A percentile compares a stretch with the other conserved stretches of the same genome.
These are phyloP conservation scores for Cenchrus fungigraminus DNA, from an alignment of 176 grass and related monocot genomes.

Conservation along the genomic window DNA sequence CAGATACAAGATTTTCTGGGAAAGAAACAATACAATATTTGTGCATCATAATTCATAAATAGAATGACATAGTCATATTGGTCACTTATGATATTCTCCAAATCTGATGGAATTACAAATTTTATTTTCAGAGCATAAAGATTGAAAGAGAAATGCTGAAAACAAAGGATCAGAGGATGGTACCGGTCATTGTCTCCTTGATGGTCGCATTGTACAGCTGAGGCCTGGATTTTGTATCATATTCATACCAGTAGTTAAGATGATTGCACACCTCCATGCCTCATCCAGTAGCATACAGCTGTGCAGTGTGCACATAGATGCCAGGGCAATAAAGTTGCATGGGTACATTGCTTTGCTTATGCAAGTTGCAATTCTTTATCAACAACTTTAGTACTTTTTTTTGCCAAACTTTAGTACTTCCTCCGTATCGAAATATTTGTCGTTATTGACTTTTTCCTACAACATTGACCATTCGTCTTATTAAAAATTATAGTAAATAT, in stretches of 20 bases:
- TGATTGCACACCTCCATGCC: not conserved
- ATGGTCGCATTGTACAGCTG: constrained; percentile 12
- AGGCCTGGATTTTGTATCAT: not conserved
- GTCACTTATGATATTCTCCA: not conserved
- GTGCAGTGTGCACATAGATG: not conserved
- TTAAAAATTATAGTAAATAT: too few relatives aligned
- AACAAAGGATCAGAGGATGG: not conserved
- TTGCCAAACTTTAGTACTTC: too few relatives aligned
- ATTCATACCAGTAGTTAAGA: constrained; percentile 20
- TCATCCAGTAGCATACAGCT: not conserved
- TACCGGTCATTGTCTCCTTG: constrained; percentile 20
- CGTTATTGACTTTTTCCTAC: too few relatives aligned
- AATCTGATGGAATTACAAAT: not conserved
- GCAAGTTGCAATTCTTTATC: not conserved
- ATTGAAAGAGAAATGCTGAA: constrained; percentile 9
- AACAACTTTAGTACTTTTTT: not conserved
- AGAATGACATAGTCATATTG: not conserved
- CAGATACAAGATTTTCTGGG: not conserved
- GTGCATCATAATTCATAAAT: not conserved
- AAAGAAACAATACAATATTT: not conserved
- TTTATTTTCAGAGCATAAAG: not conserved
- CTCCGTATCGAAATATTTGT: too few relatives aligned
- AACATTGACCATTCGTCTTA: too few relatives aligned
- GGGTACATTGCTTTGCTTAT: not conserved
- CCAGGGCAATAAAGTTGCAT: not conserved